These are phyloP conservation scores for Candolleomyces efflorescens DNA, from an alignment of 768 basidiomycete genomes.

Conservation along the genomic window DNA sequence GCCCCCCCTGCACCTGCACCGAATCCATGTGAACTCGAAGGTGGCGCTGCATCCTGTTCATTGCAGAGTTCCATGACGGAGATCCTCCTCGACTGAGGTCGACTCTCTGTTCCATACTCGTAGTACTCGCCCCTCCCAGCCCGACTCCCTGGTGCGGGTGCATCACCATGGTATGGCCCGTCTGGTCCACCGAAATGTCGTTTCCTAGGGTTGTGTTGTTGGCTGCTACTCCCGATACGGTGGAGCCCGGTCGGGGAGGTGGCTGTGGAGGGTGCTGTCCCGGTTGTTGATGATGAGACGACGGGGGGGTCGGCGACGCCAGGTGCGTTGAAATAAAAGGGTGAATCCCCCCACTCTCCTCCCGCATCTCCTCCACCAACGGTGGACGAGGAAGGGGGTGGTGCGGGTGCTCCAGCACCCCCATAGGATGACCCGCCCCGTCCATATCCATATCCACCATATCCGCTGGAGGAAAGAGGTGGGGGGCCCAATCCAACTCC, in stretches of 20 bases:
- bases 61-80: conserved; percentile 89
- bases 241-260: conserved; percentile 22
- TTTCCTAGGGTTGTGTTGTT: conserved; percentile 49
- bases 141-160: conserved; percentile 13
- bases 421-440: conserved; percentile 4
- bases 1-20: conserved; percentile 2
- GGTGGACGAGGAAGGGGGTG: too few relatives aligned
- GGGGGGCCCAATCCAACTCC: conserved; percentile 45
- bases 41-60: conserved; percentile 36
- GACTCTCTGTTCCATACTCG: conserved; percentile 70
- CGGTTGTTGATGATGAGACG: neutral
- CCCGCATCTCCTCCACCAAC: conserved; percentile 4
- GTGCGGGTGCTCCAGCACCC: conserved; percentile 8
- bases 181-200: conserved; percentile 61
- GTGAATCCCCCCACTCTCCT: conserved; percentile 23
- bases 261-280: neutral
- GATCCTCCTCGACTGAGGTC: conserved; percentile 77
- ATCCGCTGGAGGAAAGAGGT: conserved; percentile 30
- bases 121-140: conserved; percentile 32
- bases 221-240: conserved; percentile 25
- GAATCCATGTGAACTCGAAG: neutral
- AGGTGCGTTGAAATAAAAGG: conserved; percentile 78
- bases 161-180: conserved; percentile 32
- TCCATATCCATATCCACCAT: conserved; percentile 10
- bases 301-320: conserved; percentile 27